A percentile compares a stretch with the other conserved stretches of the same genome.
These are phyloP conservation scores for Crithidia fasciculata DNA, from an alignment of 208 protist genomes.

Conservation along the genomic window DNA sequence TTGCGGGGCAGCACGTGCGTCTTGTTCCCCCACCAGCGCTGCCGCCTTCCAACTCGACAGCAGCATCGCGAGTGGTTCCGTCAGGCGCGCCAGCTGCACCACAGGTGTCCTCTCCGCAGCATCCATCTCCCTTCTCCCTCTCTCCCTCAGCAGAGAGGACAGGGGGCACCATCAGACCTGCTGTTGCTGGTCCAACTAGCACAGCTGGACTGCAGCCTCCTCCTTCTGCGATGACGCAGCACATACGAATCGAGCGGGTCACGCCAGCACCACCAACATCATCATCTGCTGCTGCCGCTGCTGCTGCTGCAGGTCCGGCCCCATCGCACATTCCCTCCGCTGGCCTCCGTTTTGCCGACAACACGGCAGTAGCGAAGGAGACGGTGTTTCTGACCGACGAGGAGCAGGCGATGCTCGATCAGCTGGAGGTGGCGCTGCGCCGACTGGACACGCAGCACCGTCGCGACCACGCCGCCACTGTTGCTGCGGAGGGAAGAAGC, in stretches of 20 bases:
- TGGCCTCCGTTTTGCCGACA: not conserved
- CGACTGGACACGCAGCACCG: slow-evolving; percentile 27
- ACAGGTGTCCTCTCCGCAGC: too few relatives aligned
- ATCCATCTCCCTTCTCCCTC: too few relatives aligned
- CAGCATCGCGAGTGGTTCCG: too few relatives aligned
- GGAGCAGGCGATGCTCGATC: slow-evolving; percentile 29
- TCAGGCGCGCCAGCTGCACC: not conserved
- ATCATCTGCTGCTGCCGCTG: not conserved
- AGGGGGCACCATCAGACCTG: too few relatives aligned
- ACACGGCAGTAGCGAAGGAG: slow-evolving; percentile 1
- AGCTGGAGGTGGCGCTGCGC: slow-evolving; percentile 24
- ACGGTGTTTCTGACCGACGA: slow-evolving; percentile 22
- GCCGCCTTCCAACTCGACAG: not conserved
- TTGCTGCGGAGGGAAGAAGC: not conserved
- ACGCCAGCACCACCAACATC: slow-evolving; percentile 5
- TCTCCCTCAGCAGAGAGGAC: too few relatives aligned
- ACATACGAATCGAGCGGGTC: not conserved
- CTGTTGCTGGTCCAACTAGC: too few relatives aligned
- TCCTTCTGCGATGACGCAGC: not conserved
- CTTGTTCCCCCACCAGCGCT: slow-evolving; percentile 1
- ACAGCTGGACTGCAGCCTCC: too few relatives aligned
- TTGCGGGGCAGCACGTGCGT: not conserved
- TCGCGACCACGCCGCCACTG: slow-evolving; percentile 10
- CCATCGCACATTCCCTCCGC: not conserved
- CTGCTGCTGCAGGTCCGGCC: not conserved